Conservation (phyloP, 345 rosid genomes). For the Brassica juncea region DNA sequence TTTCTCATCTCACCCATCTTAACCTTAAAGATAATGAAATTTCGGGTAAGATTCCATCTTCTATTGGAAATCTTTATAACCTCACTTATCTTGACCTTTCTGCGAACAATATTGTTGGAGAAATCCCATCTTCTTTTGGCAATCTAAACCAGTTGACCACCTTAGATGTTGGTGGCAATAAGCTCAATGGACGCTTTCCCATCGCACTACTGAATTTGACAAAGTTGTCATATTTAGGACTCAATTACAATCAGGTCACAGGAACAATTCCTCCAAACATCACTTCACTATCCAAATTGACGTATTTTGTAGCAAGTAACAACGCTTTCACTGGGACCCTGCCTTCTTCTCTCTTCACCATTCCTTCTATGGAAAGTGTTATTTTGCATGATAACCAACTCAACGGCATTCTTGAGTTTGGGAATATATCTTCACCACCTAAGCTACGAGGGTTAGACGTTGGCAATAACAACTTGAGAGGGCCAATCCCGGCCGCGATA, state of each 20-base stretch:
- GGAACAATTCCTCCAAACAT: not conserved
- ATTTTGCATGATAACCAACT: not conserved
- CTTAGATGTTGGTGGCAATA: not conserved
- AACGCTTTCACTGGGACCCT: not conserved
- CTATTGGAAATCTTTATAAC: not conserved
- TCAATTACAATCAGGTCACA: not conserved
- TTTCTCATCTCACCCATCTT: not conserved
- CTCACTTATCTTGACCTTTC: not conserved
- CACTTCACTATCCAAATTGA: not conserved
- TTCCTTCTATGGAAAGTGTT: not conserved
- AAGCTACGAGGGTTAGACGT: not conserved
- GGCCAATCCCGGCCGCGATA: not conserved
- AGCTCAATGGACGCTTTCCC: not conserved
- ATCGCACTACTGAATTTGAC: not conserved
- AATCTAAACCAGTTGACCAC: not conserved
- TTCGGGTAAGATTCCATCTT: not conserved
- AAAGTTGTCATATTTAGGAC: not conserved
- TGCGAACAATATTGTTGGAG: not conserved
- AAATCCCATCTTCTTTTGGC: not conserved
- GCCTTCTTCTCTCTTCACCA: not conserved
- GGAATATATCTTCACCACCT: not conserved
- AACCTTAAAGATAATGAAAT: not conserved
- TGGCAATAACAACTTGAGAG: not conserved
- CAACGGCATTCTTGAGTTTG: not conserved
- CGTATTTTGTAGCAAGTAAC: fast-evolving